phyloP scores from a whole-genome alignment of 192 early-diverging fungal genomes.

The Physocladia obscura region DNA sequence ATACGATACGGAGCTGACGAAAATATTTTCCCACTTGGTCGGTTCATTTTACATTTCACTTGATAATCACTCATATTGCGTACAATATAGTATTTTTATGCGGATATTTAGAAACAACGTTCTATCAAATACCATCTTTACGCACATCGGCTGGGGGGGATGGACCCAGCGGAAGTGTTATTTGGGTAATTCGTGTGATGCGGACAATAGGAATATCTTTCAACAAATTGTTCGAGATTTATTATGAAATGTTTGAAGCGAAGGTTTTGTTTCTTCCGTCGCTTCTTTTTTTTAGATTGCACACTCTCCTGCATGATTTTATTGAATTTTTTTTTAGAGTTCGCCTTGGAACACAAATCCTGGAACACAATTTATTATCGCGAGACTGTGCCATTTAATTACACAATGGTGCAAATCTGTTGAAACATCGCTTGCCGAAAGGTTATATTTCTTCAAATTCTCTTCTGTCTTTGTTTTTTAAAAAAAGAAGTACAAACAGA shows the following conservation, averaged over 20 bases:
- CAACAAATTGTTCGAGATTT: conserved; percentile 24
- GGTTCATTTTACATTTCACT: too few species aligned
- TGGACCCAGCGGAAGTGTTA: neutral
- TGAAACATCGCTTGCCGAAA: neutral
- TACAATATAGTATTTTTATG: conserved; percentile 5
- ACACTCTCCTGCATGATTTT: neutral
- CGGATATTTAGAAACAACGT: neutral
- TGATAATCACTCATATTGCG: too few species aligned
- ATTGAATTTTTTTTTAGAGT: neutral
- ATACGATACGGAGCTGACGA: conserved; percentile 3
- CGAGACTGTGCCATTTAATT: neutral
- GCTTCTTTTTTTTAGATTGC: neutral
- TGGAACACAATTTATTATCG: conserved; percentile 6
- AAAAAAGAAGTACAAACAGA: neutral
- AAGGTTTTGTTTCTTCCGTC: conserved; percentile 1
- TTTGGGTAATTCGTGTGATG: conserved; percentile 23
- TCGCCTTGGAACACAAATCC: conserved; percentile 18
- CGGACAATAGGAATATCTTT: conserved; percentile 11
- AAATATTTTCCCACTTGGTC: conserved; percentile 29
- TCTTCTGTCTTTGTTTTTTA: neutral
- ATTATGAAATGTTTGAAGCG: conserved; percentile 25
- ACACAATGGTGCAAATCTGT: conserved; percentile 10
- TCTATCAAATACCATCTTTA: neutral
- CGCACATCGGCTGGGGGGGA: neutral
- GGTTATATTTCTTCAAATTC: neutral